Percentiles rank a stretch among this genome's conserved stretches.
These are phyloP conservation scores for Trichoderma harzianum DNA, from an alignment of 2,329 filamentous ascomycete species.

Conservation along the genomic window DNA sequence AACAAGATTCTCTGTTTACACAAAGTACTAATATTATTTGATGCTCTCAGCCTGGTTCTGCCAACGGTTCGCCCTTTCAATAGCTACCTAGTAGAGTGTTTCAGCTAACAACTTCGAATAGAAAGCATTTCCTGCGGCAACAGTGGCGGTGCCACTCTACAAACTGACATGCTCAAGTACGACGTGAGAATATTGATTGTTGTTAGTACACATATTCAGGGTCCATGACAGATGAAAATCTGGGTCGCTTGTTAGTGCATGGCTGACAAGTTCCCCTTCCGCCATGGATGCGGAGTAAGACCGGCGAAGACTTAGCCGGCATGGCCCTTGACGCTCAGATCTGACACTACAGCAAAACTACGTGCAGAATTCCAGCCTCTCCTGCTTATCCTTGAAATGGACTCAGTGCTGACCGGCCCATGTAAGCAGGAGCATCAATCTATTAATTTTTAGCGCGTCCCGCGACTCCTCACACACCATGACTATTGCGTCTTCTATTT, in stretches of 20 bases:
- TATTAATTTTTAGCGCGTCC: background rate
- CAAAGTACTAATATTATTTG: background rate
- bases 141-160: background rate
- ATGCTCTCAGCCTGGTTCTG: background rate
- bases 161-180: background rate
- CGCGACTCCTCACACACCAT: background rate
- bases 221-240: background rate
- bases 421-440: background rate
- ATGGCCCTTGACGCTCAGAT: background rate
- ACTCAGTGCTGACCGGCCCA: background rate
- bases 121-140: background rate
- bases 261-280: background rate
- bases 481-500: background rate
- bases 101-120: background rate
- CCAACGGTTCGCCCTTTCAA: background rate
- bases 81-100: background rate
- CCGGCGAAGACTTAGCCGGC: conserved; percentile 1
- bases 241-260: background rate
- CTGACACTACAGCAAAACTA: background rate
- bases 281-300: background rate
- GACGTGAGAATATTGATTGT: background rate
- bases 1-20: background rate
- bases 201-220: background rate
- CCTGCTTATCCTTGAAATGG: background rate
- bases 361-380: background rate